These are phyloP conservation scores for Neolentinus lepideus DNA, from an alignment of 1,284 basidiomycete species.

Conservation along the genomic window DNA sequence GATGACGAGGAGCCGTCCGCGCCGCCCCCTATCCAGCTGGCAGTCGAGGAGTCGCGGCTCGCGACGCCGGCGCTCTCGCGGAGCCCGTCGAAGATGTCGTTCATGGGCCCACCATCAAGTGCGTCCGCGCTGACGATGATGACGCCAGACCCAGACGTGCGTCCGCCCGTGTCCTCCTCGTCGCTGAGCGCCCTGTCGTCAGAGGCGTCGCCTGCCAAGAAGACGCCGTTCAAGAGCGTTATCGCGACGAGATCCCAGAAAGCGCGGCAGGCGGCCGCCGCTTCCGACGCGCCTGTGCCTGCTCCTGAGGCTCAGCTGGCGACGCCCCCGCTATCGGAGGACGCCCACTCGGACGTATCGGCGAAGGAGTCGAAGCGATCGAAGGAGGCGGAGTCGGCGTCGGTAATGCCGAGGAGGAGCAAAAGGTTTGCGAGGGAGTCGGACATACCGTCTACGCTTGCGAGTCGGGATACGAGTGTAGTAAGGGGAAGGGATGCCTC, in stretches of 20 bases:
- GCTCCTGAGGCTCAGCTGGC: constrained; percentile 17
- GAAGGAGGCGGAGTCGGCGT: not conserved
- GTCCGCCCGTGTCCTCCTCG: constrained; percentile 9
- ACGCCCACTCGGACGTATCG: constrained; percentile 13
- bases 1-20: constrained; percentile 21
- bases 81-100: not conserved
- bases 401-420: not conserved
- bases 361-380: constrained; percentile 2
- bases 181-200: not conserved
- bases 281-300: not conserved
- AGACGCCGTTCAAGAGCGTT: constrained; percentile 40
- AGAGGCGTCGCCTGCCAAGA: constrained; percentile 10
- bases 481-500: not conserved
- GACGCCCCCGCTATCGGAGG: constrained; percentile 27
- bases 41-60: constrained; percentile 27
- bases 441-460: not conserved
- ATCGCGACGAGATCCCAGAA: constrained; percentile 58
- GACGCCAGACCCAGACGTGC: constrained; percentile 5
- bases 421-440: not conserved
- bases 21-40: constrained; percentile 32
- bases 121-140: not conserved
- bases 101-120: not conserved
- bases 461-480: not conserved
- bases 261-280: constrained; percentile 12
- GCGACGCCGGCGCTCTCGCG: not conserved